Evolutionary conservation across 768 basidiomycete species (phyloP), one percentile per base, ranked within the genome.

Genomic region (Termitomyces titanicus): DNA sequence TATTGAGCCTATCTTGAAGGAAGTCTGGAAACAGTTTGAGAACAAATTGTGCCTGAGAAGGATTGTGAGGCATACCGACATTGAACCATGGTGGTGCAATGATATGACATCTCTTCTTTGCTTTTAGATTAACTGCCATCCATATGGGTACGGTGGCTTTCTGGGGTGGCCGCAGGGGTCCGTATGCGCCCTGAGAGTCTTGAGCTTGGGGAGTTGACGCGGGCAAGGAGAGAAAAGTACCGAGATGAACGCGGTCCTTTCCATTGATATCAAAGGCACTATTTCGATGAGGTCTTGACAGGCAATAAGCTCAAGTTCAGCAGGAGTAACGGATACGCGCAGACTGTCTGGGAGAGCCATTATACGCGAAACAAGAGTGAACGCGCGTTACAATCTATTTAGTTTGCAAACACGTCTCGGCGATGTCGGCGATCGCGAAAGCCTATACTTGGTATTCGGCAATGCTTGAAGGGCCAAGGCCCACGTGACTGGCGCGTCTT

Each of bases 91-190:
- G 78, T 3, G 97, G 97, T 1, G 93, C 79, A 13, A 98, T 79
- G 47, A 99, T 93, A 61, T 92, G 86, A 58, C 96, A 98, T 71
- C 94, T 95, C 68, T 91, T 89, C 78, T 98, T 97, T 65, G 86
- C 68, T 73, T 99, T 99, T 47, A 98, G 75, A 65, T 96, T 93
- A 3, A 91, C 75, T 0, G 96, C 97, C 77, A 99, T 87, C 97
- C 97, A 99, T 3, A 98, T 74, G 1, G 97, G 97, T n/a, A 98
- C 84, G 61, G 80, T 80, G 35, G 87, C 79, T 68, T 89, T 89
- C 54, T 83, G 80, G 5, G 96, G 96, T 1, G 97, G 95, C 6
- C 87, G 79, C 51, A 99, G 82, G 18, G 97, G 96, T 2, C 97
- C 97, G 63, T 93, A 97, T 50, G 88, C 86, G 51, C 93, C 94